Evolutionary conservation across 306 rosid species (phyloP), one percentile per base, ranked within the genome.

Genomic region (Vigna mungo): DNA sequence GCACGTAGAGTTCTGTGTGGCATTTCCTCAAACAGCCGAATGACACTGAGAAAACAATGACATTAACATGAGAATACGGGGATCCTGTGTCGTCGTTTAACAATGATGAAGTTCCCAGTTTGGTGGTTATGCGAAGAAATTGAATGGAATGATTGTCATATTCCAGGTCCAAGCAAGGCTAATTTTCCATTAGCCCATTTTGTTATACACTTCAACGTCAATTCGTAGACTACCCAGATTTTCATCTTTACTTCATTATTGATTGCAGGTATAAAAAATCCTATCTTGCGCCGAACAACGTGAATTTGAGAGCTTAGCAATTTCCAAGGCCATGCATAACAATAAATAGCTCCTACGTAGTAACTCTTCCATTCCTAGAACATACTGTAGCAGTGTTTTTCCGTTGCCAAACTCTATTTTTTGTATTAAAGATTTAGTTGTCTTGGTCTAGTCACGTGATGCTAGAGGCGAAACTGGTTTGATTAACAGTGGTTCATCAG

Each of bases 21-120:
- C 88, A 82, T 84, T 86, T 82, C 77, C 9, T 77, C 90, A 14
- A 88, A 80, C 80, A 37, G 23, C 20, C 82, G 80, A 48, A 23
- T 0, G 53, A 44, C 87, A 1, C 47, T 36, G 16, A 67, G 25
- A 71, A 68, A 84, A 73, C 21, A 1, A 58, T 13, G 83, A 36
- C 52, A 44, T 37, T 8, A 0, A 54, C 1, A 0, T 4, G 63
- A 15, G 1, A 71, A 60, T 9, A 25, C 34, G 46, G 25, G 37
- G 74, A 21, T 75, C 78, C n/a, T n/a, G 20, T 21, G 53, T 68
- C 37, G 53, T 68, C 37, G 69, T 63, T 34, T 72, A 60, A 59
- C 2, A 53, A 13, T 23, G 17, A 58, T 37, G 60, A 46, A 51
- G 16, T 9, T 67, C 68, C 63, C 49, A 54, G 60, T 37, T 9